Conservation (phyloP, 169 alveolate species). For the Perkinsus olseni region DNA sequence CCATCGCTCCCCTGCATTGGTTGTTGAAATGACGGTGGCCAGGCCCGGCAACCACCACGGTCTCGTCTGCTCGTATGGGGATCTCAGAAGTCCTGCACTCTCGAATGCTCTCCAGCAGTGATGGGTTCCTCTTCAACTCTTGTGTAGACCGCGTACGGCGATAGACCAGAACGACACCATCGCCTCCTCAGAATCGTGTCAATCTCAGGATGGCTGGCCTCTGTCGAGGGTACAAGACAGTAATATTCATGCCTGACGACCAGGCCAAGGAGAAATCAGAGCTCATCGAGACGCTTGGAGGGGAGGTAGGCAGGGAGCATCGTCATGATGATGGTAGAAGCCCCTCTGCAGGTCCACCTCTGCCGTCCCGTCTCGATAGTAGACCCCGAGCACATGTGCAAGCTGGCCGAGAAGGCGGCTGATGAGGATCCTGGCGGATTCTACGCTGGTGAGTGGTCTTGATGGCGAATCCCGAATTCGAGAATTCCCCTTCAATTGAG, state of each 20-base stretch:
- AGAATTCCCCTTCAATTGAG: neutral
- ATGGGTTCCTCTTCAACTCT: no score
- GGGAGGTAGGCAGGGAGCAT: neutral
- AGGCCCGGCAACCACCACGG: no score
- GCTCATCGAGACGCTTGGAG: neutral
- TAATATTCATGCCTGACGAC: conserved; percentile 2
- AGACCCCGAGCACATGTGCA: neutral
- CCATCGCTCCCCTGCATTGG: no score
- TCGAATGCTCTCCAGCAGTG: no score
- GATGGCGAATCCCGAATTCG: neutral
- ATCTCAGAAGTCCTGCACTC: no score
- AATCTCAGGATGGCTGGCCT: neutral
- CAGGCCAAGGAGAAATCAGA: conserved; percentile 7
- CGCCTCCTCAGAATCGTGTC: no score
- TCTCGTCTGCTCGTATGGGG: no score
- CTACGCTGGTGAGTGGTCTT: neutral
- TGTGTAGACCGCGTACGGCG: no score
- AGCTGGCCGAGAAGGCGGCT: neutral
- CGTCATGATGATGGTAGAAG: neutral
- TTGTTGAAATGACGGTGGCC: no score
- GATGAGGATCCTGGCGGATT: neutral
- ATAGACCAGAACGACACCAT: no score
- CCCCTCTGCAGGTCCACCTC: neutral
- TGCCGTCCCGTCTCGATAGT: neutral
- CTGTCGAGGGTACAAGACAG: neutral